Percentiles rank a stretch among this genome's conserved stretches.
Evolutionary conservation across 176 grass and related monocot species (phyloP).

Genomic region (Chloris gayana): DNA sequence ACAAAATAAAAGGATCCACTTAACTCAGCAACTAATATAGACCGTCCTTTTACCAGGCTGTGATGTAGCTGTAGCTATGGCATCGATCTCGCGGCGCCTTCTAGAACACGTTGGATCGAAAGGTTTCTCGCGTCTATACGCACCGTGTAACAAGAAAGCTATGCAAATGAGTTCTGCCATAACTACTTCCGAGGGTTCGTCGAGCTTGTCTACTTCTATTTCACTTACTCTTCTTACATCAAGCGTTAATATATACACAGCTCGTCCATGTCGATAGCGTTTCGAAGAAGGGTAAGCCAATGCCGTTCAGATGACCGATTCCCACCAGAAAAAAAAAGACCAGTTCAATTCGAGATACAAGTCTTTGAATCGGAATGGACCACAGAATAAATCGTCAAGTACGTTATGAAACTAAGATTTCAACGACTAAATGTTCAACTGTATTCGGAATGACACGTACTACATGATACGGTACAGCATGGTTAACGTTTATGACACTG

Average conservation of each 20-base stretch:
- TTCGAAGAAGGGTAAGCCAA: no score
- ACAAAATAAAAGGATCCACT: no score
- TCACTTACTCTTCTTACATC: background rate
- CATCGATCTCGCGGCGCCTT: background rate
- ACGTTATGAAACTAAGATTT: background rate
- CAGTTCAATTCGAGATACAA: no score
- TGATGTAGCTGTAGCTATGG: background rate
- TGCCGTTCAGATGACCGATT: no score
- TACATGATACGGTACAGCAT: background rate
- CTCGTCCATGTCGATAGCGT: background rate
- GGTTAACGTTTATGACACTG: background rate
- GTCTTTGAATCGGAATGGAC: no score
- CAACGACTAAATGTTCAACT: background rate
- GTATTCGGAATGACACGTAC: background rate
- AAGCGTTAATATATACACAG: background rate
- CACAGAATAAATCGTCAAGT: no score
- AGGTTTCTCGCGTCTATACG: background rate
- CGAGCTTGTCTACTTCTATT: background rate
- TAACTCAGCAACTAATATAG: no score
- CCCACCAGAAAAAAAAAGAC: background rate
- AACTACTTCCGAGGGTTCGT: background rate
- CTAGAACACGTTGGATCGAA: background rate
- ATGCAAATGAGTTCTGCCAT: background rate
- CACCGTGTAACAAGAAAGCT: background rate
- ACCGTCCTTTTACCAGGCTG: no score